Conservation (phyloP, 768 basidiomycete species). For the Favolaschia claudopus region DNA sequence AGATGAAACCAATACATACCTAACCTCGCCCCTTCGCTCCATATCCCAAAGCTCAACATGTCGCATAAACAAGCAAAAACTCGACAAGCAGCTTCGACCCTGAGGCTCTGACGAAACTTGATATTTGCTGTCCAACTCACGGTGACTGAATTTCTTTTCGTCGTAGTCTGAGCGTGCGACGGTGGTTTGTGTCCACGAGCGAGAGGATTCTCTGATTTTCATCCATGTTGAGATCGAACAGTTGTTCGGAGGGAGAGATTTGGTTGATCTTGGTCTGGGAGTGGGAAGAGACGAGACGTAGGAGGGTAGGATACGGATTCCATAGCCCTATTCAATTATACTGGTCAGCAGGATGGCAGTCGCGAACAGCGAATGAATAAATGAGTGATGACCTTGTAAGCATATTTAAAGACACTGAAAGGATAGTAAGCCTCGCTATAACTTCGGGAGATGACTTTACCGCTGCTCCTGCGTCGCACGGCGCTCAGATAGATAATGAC, state of each 20-base stretch:
- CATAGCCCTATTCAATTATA: slow-evolving; percentile 7
- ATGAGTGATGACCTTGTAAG: slow-evolving; percentile 9
- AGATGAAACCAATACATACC: background rate
- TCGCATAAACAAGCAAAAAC: background rate
- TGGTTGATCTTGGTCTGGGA: no score
- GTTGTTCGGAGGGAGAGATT: background rate
- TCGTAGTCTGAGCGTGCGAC: background rate
- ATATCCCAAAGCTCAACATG: background rate
- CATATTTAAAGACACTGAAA: slow-evolving; percentile 16
- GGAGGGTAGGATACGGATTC: slow-evolving; percentile 10
- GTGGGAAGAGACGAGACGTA: slow-evolving; percentile 3
- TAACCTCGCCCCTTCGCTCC: background rate
- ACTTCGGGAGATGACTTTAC: background rate
- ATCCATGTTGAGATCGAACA: no score
- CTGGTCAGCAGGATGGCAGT: background rate
- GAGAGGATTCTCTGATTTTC: background rate
- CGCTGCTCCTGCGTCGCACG: slow-evolving; percentile 2
- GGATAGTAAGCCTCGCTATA: background rate
- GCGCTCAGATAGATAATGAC: slow-evolving; percentile 4
- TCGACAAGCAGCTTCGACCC: background rate
- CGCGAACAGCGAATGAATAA: background rate
- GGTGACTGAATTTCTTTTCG: background rate
- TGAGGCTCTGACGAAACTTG: background rate
- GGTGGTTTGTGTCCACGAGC: no score
- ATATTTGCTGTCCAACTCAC: background rate